Conservation (phyloP, 176 grass and related monocot species). For the Luzula sylvatica region DNA sequence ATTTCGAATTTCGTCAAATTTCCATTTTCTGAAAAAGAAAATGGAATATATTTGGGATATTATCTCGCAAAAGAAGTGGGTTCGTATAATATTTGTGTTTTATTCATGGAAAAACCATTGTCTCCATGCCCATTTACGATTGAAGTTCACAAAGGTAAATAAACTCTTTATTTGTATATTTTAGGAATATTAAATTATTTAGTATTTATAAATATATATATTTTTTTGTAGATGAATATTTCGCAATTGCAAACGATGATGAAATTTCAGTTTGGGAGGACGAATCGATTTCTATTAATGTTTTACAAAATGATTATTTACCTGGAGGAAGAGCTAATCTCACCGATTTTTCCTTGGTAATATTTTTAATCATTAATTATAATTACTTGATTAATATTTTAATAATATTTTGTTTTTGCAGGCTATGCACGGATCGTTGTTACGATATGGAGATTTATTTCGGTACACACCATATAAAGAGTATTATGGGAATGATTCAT, state of each 20-base stretch:
- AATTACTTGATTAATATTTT: too few species aligned
- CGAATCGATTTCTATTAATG: constrained; percentile 47
- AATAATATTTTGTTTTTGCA: constrained; percentile 24
- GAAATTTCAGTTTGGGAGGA: constrained; percentile 66
- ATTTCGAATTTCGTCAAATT: constrained; percentile 11
- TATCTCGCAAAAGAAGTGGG: constrained; percentile 39
- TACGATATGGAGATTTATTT: constrained; percentile 31
- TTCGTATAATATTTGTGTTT: constrained; percentile 48
- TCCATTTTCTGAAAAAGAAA: constrained; percentile 33
- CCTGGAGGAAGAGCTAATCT: constrained; percentile 27
- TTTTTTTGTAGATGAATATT: constrained; percentile 55
- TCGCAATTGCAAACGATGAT: constrained; percentile 41
- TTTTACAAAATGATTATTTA: constrained; percentile 58
- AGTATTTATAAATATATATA: background rate
- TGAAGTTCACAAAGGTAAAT: constrained; percentile 45
- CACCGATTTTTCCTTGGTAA: constrained; percentile 50
- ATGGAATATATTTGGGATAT: constrained; percentile 48
- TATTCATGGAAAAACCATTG: constrained; percentile 33
- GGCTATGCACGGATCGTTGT: constrained; percentile 55
- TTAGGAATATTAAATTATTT: background rate
- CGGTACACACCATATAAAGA: constrained; percentile 68
- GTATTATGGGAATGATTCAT: constrained; percentile 64
- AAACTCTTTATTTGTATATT: too few species aligned
- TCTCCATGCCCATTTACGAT: constrained; percentile 54
- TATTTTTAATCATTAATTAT: constrained; percentile 8